phyloP scores from a whole-genome alignment of 2,329 filamentous ascomycete species.

The Fusarium abutilonis region DNA sequence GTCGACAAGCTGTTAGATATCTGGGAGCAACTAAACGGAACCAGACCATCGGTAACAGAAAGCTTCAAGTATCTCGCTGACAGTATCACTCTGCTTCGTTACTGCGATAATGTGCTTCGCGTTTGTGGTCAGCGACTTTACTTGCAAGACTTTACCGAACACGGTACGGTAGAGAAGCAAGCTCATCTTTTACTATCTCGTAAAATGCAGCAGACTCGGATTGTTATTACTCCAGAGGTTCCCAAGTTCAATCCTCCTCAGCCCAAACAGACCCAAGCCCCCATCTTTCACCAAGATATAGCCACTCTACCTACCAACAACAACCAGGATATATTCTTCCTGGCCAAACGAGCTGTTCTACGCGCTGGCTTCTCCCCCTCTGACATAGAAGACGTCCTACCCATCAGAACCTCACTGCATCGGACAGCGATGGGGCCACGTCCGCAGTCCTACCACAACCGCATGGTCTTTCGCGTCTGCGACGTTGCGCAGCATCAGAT shows the following conservation, averaged over 20 bases:
- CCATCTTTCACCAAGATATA: neutral
- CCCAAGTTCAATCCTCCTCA: neutral
- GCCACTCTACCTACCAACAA: neutral
- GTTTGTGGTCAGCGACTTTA: slow-evolving; percentile 47
- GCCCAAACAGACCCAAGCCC: neutral
- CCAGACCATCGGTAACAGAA: slow-evolving; percentile 41
- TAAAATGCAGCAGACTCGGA: slow-evolving; percentile 30
- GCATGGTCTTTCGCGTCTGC: slow-evolving; percentile 47
- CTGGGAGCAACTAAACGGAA: slow-evolving; percentile 48
- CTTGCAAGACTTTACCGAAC: slow-evolving; percentile 48
- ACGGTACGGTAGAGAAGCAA: slow-evolving; percentile 49
- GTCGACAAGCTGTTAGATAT: slow-evolving; percentile 36
- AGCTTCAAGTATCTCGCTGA: slow-evolving; percentile 47
- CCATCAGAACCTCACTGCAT: slow-evolving; percentile 46
- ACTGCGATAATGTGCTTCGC: slow-evolving; percentile 48
- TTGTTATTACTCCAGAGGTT: slow-evolving; percentile 16
- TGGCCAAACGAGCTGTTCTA: slow-evolving; percentile 16
- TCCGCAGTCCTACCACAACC: slow-evolving; percentile 50
- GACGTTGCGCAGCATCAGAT: slow-evolving; percentile 37
- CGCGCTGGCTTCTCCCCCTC: slow-evolving; percentile 34
- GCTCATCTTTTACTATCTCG: slow-evolving; percentile 43
- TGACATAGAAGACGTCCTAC: slow-evolving; percentile 46
- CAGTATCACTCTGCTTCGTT: slow-evolving; percentile 52
- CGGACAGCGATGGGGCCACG: slow-evolving; percentile 47
- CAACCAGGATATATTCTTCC: slow-evolving; percentile 8